Base-by-base conservation (phyloP, 129 eudicot species). In the Artemisia annua region DNA sequence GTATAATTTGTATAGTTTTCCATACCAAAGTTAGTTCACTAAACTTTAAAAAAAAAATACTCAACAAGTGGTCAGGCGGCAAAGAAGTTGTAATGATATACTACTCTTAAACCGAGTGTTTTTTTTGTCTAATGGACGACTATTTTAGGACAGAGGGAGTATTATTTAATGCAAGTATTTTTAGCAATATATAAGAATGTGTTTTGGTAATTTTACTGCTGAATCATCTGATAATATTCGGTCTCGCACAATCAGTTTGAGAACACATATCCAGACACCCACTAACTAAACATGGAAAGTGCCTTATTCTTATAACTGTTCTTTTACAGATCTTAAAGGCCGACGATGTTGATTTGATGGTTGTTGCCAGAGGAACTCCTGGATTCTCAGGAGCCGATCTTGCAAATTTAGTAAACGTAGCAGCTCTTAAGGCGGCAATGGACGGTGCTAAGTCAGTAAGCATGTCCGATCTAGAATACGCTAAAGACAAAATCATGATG, bases 351-450 rank as follows among this genome's bases (percentile, higher is more conserved):
- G 97, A 95, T 74, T 83, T 88, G 63, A 86, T 73, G 94, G 87
- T 88, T 11, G 88, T 91, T 56, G 99, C 97, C 1, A 76, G 99
- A 78, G 99, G 99, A 71, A 90, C 97, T 3, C 99, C 99, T 0
- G 99, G 99, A 4, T 95, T 95, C 66, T 95, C 99, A 0, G 99
- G 99, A 57, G 99, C 99, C 10, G 99, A 95, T 63, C 92, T 95
- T 22, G 99, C 99, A 35, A 95, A 95, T 77, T 50, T 95, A 81
- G 96, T 91, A n/a, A 95, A 95, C 39, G 82, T 95, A 64, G 99
- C 99, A 12, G 99, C 97, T 12, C 83, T 95, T 72, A 95, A 88
- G 88, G 99, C 99, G 48, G 99, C 99, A 35, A 95, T 91, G 96
- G 99, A 95, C 19, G 99, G 99, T 48, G 91, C 99, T 30, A 95